Evolutionary conservation across 1,139 yeast species (phyloP), one percentile per base, ranked within the genome.

Genomic region (Hyphopichia burtonii): DNA sequence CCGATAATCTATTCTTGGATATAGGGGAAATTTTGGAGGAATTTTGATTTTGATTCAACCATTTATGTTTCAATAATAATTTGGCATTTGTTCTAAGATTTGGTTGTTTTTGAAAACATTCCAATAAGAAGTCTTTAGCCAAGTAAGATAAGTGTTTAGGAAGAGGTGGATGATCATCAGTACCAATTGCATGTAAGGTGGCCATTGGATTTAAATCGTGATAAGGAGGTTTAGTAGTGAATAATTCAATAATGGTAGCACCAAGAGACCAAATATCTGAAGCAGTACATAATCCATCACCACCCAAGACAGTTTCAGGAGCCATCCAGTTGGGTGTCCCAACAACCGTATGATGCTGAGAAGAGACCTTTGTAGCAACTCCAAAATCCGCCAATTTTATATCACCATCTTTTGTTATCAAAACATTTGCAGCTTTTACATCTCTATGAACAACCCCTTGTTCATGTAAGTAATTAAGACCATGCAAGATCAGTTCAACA

Each of bases 181-280:
- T 83, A 2, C 94, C 97, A 42, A 91, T 89, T 0, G 97, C 96
- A 66, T 88, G 96, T 49, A 93, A 73, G 0, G 96, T 91, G 1
- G 95, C 88, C 82, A 90, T 86, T 20, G 90, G 88, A 44, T 84
- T 83, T 43, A 86, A 66, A 39, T 88, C 84, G 49, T 86, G 85
- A 53, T 88, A 89, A 0, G 98, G 97, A 0, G 99, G 98, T 41
- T 82, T 75, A 0, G 89, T 96, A 0, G 96, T 86, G 42, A 89
- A 69, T 39, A 93, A 67, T 59, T 93, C 99, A 9, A 91, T 81
- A 4, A 91, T 79, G 0, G 98, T 93, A 15, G 97, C 96, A 1
- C 98, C 99, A 31, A 93, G 65, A n/a, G 96, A 87, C 98, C 95
- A 86, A 20, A 86, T 78, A 61, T 86, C 95, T 4, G 96, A 87